Conservation (phyloP, 345 rosid species). For the Salix exigua region DNA sequence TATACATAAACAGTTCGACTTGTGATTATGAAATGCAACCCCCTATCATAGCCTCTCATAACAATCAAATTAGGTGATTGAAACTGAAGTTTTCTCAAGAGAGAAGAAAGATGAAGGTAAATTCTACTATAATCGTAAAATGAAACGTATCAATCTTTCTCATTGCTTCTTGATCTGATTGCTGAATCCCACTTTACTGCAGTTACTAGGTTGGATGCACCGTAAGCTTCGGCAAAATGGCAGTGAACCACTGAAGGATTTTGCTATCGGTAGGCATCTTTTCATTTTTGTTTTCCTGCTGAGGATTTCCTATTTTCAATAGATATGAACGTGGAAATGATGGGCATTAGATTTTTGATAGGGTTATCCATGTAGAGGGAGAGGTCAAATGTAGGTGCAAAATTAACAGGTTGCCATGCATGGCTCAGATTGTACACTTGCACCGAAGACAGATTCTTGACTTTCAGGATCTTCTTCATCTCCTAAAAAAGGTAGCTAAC, state of each 20-base stretch:
- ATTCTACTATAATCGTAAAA: background rate
- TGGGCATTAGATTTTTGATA: background rate
- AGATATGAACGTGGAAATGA: background rate
- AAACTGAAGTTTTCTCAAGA: constrained; percentile 21
- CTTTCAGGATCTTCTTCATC: background rate
- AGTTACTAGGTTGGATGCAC: constrained; percentile 89
- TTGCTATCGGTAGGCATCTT: constrained; percentile 44
- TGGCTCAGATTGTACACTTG: background rate
- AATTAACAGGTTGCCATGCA: background rate
- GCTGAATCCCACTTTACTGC: constrained; percentile 24
- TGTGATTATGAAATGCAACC: constrained; percentile 23
- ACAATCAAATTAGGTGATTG: constrained; percentile 6
- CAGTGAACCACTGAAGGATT: constrained; percentile 55
- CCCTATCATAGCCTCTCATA: constrained; percentile 13
- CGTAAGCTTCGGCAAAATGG: constrained; percentile 66
- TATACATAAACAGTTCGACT: constrained; percentile 21
- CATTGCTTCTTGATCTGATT: constrained; percentile 7
- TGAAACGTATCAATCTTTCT: background rate
- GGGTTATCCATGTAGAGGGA: background rate
- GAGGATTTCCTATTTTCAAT: background rate
- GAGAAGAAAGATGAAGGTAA: constrained; percentile 54
- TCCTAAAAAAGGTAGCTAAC: background rate
- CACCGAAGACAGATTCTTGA: background rate
- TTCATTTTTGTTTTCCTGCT: background rate
- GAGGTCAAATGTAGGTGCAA: background rate